Conservation (phyloP, 805 yeast genomes). For the Wickerhamomyces silvicola region DNA sequence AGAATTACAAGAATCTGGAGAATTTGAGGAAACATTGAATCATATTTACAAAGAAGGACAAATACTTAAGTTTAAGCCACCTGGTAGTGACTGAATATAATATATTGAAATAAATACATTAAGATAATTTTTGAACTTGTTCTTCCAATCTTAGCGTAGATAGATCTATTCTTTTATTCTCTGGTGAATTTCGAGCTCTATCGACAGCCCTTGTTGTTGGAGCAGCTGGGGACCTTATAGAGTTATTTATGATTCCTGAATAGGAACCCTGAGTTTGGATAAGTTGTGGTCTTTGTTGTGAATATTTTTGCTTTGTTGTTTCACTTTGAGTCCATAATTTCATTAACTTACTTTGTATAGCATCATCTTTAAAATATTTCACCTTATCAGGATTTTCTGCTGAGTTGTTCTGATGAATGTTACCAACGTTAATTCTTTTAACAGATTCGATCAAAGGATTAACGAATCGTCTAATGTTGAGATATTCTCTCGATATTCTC, state of each 20-base stretch:
- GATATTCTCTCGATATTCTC: constrained; percentile 65
- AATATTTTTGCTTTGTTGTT: constrained; percentile 2
- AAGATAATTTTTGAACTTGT: constrained; percentile 18
- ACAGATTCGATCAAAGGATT: constrained; percentile 68
- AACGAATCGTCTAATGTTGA: constrained; percentile 57
- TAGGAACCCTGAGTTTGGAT: background rate
- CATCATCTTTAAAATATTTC: constrained; percentile 8
- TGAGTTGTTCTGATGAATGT: background rate
- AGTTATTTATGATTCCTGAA: background rate
- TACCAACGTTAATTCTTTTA: constrained; percentile 35
- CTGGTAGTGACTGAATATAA: too few species aligned
- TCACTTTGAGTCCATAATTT: constrained; percentile 21
- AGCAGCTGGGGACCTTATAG: constrained; percentile 14
- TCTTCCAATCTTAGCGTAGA: constrained; percentile 18
- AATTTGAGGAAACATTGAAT: constrained; percentile 55
- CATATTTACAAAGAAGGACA: constrained; percentile 66
- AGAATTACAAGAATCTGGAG: constrained; percentile 51
- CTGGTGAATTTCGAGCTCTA: constrained; percentile 22
- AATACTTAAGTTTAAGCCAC: constrained; percentile 22
- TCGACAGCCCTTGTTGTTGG: constrained; percentile 38
- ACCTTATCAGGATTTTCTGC: constrained; percentile 1
- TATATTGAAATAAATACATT: too few species aligned
- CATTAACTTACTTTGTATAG: constrained; percentile 15
- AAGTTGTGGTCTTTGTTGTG: constrained; percentile 11
- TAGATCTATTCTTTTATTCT: constrained; percentile 20